Evolutionary conservation across 345 rosid genomes (phyloP), one percentile per base, ranked within the genome.

Genomic region (Sonneratia caseolaris): DNA sequence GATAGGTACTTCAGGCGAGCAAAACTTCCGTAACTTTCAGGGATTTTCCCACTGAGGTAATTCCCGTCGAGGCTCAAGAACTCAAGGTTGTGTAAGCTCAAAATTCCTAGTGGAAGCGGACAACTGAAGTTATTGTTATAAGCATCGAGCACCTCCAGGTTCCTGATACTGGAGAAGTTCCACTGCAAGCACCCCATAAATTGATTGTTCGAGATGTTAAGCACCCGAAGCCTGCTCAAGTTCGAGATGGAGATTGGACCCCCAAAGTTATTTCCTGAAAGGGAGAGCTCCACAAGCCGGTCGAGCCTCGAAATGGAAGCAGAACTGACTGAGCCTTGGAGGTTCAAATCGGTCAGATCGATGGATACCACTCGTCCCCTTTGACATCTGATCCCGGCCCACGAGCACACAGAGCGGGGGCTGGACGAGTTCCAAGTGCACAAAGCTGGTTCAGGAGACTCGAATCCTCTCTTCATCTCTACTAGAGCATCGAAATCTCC

Each of bases 51-150:
- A 5, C 73, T 18, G 76, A 89, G 86, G 80, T 74, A 89, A 49
- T 89, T 89, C 71, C 94, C 94, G 36, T 88, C 91, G 43, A 89
- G 85, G 78, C 86, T 87, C 80, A 89, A 70, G 76, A 80, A 72
- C 76, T 66, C 82, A 62, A 87, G 82, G 38, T 78, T 81, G 64
- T 72, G 55, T 67, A 87, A 75, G 16, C 68, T 68, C 36, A 73
- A 37, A 22, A 89, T 59, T 55, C 88, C 86, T 18, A 57, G 36
- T 5, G 94, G 88, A 7, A 89, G 82, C 0, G 78, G 68, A 18
- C 84, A 88, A 42, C 81, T 82, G 80, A 89, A 82, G 66, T 74
- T 87, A 82, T 89, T 89, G 78, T 87, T 71, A 24, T 85, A 87
- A 53, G 79, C 81, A 49, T 87, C 91, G 6, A 89, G 73, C 43